Conservation (phyloP, 2,329 filamentous ascomycete species). For the Aspergillus proliferans region DNA sequence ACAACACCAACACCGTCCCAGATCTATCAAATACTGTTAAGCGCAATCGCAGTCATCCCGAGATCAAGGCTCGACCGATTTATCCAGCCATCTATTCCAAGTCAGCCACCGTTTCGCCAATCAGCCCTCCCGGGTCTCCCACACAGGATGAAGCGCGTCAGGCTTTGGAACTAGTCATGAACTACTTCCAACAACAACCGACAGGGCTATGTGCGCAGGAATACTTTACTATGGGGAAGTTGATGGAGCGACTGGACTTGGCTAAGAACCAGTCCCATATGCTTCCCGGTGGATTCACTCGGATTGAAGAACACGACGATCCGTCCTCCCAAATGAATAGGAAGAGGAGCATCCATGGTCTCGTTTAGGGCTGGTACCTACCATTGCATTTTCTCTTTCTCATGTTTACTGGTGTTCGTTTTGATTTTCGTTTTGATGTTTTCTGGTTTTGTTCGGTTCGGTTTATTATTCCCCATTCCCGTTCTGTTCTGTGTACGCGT, state of each 20-base stretch:
- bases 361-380: slow-evolving; percentile 13
- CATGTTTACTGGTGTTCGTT: neutral
- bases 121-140: slow-evolving; percentile 59
- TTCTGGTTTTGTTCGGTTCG: neutral
- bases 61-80: slow-evolving; percentile 39
- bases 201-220: slow-evolving; percentile 70
- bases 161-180: slow-evolving; percentile 74
- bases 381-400: neutral
- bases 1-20: slow-evolving; percentile 29
- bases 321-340: slow-evolving; percentile 33
- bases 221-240: slow-evolving; percentile 67
- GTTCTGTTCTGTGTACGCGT: neutral
- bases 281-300: slow-evolving; percentile 39
- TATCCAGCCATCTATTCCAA: slow-evolving; percentile 33
- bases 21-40: slow-evolving; percentile 33
- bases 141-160: slow-evolving; percentile 79
- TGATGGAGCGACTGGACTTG: slow-evolving; percentile 79
- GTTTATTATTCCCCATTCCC: neutral
- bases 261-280: slow-evolving; percentile 44
- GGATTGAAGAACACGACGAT: slow-evolving; percentile 39
- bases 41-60: slow-evolving; percentile 40
- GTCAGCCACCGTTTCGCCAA: slow-evolving; percentile 40
- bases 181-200: slow-evolving; percentile 69
- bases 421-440: neutral
- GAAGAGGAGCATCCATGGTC: slow-evolving; percentile 43